phyloP scores from a whole-genome alignment of 2,329 filamentous ascomycete species.

The Fusarium incarnatum region DNA sequence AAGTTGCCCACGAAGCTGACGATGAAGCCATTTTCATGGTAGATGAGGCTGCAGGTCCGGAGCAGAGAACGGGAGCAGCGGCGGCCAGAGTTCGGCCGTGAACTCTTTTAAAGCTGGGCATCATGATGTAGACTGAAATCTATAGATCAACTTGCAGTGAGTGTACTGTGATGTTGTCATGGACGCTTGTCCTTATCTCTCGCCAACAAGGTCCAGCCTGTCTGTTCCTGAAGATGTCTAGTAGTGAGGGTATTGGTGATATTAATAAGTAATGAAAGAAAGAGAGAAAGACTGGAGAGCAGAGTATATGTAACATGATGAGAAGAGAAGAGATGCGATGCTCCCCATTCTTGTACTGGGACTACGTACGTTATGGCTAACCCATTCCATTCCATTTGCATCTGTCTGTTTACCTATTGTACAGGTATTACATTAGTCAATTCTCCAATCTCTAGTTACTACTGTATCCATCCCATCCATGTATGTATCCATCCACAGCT shows the following conservation, averaged over 20 bases:
- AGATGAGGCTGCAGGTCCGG: slow-evolving; percentile 31
- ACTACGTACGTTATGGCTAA: slow-evolving; percentile 23
- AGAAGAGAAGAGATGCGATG: slow-evolving; percentile 4
- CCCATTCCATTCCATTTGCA: slow-evolving; percentile 39
- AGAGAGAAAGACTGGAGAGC: neutral
- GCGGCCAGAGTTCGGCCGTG: slow-evolving; percentile 30
- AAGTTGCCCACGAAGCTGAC: slow-evolving; percentile 38
- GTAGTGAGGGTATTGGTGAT: slow-evolving; percentile 10
- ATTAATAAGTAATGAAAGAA: slow-evolving; percentile 3
- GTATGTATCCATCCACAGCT: slow-evolving; percentile 5
- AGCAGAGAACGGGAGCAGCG: slow-evolving; percentile 25
- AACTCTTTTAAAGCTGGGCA: slow-evolving; percentile 43
- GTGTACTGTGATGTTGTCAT: slow-evolving; percentile 11
- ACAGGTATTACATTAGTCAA: slow-evolving; percentile 44
- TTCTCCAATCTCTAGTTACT: slow-evolving; percentile 17
- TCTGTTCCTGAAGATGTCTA: neutral
- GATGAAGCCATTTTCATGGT: slow-evolving; percentile 36
- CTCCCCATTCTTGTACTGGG: slow-evolving; percentile 29
- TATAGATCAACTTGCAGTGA: slow-evolving; percentile 4
- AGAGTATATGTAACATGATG: neutral
- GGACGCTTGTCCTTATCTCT: slow-evolving; percentile 28
- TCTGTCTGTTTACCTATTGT: slow-evolving; percentile 4
- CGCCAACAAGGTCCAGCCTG: slow-evolving; percentile 36
- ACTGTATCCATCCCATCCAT: slow-evolving; percentile 1
- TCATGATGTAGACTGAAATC: slow-evolving; percentile 31